These are phyloP conservation scores for Plasmodium cynomolgi DNA, from an alignment of 169 alveolate genomes.

Conservation along the genomic window DNA sequence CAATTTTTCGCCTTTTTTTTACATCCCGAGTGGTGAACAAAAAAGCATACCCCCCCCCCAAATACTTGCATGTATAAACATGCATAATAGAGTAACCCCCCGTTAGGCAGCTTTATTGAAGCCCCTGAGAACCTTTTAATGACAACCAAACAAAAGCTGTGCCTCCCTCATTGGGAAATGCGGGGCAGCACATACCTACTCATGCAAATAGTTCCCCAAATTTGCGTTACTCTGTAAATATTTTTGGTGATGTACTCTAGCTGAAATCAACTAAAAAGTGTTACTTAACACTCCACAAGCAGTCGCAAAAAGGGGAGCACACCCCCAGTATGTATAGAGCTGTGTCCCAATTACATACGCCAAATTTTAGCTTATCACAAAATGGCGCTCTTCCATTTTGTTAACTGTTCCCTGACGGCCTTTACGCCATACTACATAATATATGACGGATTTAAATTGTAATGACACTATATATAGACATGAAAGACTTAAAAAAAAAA, in stretches of 20 bases:
- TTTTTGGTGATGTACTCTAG: not conserved
- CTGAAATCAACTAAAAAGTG: not conserved
- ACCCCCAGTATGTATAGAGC: not conserved
- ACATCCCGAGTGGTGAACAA: not conserved
- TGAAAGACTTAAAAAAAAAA: not conserved
- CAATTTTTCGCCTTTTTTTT: not conserved
- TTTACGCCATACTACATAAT: conserved; percentile 57
- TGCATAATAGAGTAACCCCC: not conserved
- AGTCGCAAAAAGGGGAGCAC: not conserved
- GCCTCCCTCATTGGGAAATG: not conserved
- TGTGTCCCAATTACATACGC: not conserved
- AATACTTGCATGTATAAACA: not conserved
- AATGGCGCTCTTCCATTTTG: conserved; percentile 66
- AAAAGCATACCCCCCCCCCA: not conserved
- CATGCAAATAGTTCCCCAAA: not conserved
- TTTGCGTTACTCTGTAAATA: not conserved
- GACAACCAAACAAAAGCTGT: not conserved
- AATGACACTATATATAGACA: conserved; percentile 1
- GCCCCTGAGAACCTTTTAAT: not conserved
- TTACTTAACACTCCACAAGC: not conserved
- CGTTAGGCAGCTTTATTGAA: not conserved
- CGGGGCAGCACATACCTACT: not conserved
- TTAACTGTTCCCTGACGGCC: conserved; percentile 53
- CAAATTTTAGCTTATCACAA: not conserved
- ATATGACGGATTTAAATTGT: conserved; percentile 64